Base-by-base conservation (phyloP, 805 yeast species). In the Saccharomycopsis vini region DNA sequence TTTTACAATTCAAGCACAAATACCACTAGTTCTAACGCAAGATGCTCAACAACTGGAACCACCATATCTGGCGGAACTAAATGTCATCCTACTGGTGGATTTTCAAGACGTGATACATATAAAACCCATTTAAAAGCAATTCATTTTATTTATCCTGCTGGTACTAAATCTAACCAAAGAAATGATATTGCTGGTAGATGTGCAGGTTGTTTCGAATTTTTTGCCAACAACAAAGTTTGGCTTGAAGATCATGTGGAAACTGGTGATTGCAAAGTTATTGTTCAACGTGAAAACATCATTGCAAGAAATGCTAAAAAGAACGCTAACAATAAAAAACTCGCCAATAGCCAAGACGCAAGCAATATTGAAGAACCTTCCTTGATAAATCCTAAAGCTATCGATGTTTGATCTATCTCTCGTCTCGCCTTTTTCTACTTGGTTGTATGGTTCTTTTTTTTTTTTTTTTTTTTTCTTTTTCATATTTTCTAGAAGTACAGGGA, bases 121-220 rank as follows among this genome's bases (percentile, higher is more conserved):
- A 88, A 88, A 57, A 88, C 88, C 62, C 97, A 88, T 62, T 67
- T 88, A 49, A 85, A 84, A 59, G 94, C 95, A 2, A 71, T 88
- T 49, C 97, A 88, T 58, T 88, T 88, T 60, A 81, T 76, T 51
- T 88, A 88, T 61, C 96, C 96, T 5, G 72, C 73, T 26, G 95
- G 95, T 6, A 86, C 95, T 3, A 77, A 79, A 56, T 85, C 87
- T 62, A 77, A 73, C 47, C 81, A 84, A 54, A 71, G 97, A 50
- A 60, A 62, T 18, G 71, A 74, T 41, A 82, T 79, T 33, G 60
- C 69, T n/a, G 97, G 97, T 5, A 66, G 67, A 44, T 89, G 97
- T 63, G 77, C 79, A 55, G 81, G 77, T 58, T 89, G 97, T 62
- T 81, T 80, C 24, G 59, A 62, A 56, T 63, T 62, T 41, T 89